Base-by-base conservation (phyloP, 148 eudicot genomes). In the Rhododendron kiyosumense region DNA sequence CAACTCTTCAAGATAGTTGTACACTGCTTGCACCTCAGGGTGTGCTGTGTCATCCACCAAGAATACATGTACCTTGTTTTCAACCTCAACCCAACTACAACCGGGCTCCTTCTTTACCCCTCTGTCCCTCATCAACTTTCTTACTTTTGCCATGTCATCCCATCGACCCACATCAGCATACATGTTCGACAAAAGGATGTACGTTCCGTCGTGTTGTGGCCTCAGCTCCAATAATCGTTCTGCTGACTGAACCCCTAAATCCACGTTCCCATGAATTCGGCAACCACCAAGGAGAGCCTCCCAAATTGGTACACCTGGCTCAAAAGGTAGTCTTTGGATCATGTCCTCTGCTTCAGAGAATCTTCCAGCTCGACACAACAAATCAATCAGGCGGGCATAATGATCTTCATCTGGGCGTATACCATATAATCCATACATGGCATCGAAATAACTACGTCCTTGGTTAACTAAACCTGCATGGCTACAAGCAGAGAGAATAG, bases 51-150 rank as follows among this genome's bases (percentile, higher is more conserved):
- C 95, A 83, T 90, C 92, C 24, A 92, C 95, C 88, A 93, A 91
- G 85, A 93, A 93, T 59, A 92, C 94, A 59, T 93, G 88, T 3
- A 92, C 93, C 67, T 86, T 92, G 84, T 85, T 93, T 24, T 91
- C 93, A 34, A 92, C 92, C 85, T 92, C 93, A 30, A 93, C 87
- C 95, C 95, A 93, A 83, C 95, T 93, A 90, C 94, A 93, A 52
- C 93, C 95, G 30, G 94, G 95, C 87, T 92, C 94, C 84, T 93
- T 93, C 85, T 92, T 93, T 84, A 93, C 94, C 38, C 95, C 94
- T 90, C 90, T 86, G 34, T 92, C 94, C 90, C 91, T 85, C 95
- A 93, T 93, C 86, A 92, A 86, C 78, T 87, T 86, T 74, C 95
- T 87, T 24, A 93, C 91, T 86, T 83, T 89, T 3, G 93, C 93